Conservation (phyloP, 306 rosid species). For the Ochetophila trinervis region DNA sequence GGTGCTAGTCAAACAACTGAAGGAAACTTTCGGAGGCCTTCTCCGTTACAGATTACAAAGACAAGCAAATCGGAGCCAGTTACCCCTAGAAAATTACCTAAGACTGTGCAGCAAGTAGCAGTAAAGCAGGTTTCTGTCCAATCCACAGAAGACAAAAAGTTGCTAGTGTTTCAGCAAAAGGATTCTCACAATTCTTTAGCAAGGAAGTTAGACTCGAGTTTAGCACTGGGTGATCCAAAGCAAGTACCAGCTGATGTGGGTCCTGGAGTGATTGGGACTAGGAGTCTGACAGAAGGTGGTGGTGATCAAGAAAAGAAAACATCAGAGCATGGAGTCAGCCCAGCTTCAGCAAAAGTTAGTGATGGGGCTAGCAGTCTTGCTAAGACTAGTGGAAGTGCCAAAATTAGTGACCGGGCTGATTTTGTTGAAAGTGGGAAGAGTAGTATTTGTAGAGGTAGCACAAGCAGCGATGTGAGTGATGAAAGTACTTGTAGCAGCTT, state of each 20-base stretch:
- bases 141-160: slow-evolving; percentile 13
- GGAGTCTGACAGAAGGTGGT: slow-evolving; percentile 11
- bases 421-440: slow-evolving; percentile 54
- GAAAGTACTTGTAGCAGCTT: slow-evolving; percentile 60
- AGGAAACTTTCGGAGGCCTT: slow-evolving; percentile 29
- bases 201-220: slow-evolving; percentile 24
- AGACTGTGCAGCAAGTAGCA: slow-evolving; percentile 24
- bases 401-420: slow-evolving; percentile 35
- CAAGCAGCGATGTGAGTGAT: slow-evolving; percentile 52
- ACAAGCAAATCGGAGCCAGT: slow-evolving; percentile 40
- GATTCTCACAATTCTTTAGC: slow-evolving; percentile 29
- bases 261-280: slow-evolving; percentile 9
- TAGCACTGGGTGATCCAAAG: slow-evolving; percentile 32
- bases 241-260: slow-evolving; percentile 18
- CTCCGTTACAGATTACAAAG: slow-evolving; percentile 38
- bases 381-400: slow-evolving; percentile 42
- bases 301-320: slow-evolving; percentile 33
- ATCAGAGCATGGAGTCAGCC: slow-evolving; percentile 19
- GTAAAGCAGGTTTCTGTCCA: slow-evolving; percentile 23
- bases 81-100: slow-evolving; percentile 26
- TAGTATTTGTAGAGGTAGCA: slow-evolving; percentile 56
- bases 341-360: slow-evolving; percentile 31
- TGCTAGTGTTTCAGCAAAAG: slow-evolving; percentile 12
- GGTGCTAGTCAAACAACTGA: slow-evolving; percentile 30
- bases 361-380: slow-evolving; percentile 35